phyloP scores from a whole-genome alignment of 148 eudicot genomes.

The Polygonum maritimum region DNA sequence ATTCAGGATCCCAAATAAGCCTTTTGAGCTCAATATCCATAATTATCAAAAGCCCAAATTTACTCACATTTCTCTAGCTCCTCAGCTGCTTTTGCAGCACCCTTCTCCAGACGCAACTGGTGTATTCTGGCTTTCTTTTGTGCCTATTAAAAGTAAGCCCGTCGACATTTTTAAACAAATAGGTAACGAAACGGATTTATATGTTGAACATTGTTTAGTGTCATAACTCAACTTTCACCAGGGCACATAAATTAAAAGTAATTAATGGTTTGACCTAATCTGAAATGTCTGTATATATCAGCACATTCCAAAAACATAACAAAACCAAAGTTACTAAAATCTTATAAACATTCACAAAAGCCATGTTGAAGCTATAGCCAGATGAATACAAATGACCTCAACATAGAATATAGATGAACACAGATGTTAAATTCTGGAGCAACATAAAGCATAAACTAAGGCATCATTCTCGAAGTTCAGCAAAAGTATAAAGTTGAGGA shows the following conservation, averaged over 20 bases:
- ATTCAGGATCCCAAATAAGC: neutral
- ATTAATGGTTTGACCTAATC: neutral
- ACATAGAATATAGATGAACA: neutral
- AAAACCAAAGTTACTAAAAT: neutral
- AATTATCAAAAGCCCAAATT: neutral
- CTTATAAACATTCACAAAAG: neutral
- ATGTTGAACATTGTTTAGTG: neutral
- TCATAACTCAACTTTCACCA: neutral
- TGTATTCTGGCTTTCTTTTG: constrained; percentile 82
- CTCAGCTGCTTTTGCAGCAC: constrained; percentile 88
- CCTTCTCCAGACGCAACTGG: constrained; percentile 70
- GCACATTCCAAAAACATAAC: neutral
- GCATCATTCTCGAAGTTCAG: neutral
- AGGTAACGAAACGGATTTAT: neutral
- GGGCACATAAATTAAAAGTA: neutral
- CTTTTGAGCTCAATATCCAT: neutral
- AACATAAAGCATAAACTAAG: neutral
- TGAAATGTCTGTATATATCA: neutral
- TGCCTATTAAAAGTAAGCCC: constrained; percentile 19
- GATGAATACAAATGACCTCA: neutral
- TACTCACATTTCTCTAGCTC: constrained; percentile 82
- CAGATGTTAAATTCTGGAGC: neutral
- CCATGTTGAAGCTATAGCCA: neutral
- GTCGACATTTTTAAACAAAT: neutral
- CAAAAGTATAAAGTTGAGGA: neutral